Evolutionary conservation across 1,284 basidiomycete species (phyloP).

Genomic region (Salmacisia buchloeana): DNA sequence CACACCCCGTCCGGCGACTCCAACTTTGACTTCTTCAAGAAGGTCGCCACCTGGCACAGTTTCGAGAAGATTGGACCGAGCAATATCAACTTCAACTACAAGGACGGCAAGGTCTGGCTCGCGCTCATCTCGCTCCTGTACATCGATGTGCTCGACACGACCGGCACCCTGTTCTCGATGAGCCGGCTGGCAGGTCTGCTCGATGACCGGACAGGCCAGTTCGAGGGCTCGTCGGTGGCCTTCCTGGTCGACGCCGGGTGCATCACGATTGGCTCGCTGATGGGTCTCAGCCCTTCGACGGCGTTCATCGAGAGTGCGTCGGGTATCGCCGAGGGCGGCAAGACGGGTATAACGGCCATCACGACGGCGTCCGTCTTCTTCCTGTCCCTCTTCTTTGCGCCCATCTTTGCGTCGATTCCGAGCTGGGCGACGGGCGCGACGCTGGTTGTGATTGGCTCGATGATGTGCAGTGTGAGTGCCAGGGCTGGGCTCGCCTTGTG

Average conservation of each 20-base stretch:
- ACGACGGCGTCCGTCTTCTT: conserved; percentile 74
- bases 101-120: conserved; percentile 75
- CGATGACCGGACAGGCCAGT: conserved; percentile 76
- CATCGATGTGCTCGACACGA: conserved; percentile 60
- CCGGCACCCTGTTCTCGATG: conserved; percentile 82
- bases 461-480: conserved; percentile 58
- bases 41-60: conserved; percentile 67
- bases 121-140: conserved; percentile 77
- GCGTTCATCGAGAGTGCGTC: conserved; percentile 73
- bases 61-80: conserved; percentile 54
- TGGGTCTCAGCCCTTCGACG: conserved; percentile 77
- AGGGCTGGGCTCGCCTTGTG: too few species aligned
- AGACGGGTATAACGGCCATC: conserved; percentile 77
- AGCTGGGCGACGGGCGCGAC: conserved; percentile 83
- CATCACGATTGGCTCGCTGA: conserved; percentile 72
- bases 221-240: conserved; percentile 76
- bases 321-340: conserved; percentile 67
- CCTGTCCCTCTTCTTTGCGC: conserved; percentile 79
- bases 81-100: conserved; percentile 58
- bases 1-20: conserved; percentile 65
- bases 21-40: conserved; percentile 77
- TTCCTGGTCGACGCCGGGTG: conserved; percentile 66
- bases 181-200: conserved; percentile 83
- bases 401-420: conserved; percentile 81
- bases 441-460: conserved; percentile 74